Percentiles rank a stretch among this genome's conserved stretches.
Evolutionary conservation across 768 basidiomycete genomes (phyloP).

Genomic region (Mycena alexandri): DNA sequence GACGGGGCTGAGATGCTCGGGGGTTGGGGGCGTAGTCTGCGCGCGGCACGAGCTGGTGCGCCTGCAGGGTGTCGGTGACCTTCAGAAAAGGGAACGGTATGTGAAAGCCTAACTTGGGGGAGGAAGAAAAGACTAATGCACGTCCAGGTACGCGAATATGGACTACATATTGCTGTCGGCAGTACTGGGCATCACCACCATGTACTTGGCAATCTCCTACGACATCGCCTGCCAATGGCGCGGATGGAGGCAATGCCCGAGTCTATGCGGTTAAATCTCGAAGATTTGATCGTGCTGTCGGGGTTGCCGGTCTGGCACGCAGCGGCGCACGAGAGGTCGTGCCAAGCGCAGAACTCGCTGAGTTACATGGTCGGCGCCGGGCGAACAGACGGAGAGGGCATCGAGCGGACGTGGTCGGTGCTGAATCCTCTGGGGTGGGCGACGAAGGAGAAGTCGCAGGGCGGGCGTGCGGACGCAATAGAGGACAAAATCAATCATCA

Average conservation of each 20-base stretch:
- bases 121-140: not conserved
- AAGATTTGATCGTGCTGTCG: not conserved
- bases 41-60: conserved; percentile 35
- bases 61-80: conserved; percentile 37
- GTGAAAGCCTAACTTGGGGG: not conserved
- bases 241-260: conserved; percentile 10
- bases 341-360: conserved; percentile 34
- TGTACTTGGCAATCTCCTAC: conserved; percentile 31
- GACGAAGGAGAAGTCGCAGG: conserved; percentile 51
- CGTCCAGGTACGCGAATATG: conserved; percentile 39
- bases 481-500: conserved; percentile 43
- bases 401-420: conserved; percentile 46
- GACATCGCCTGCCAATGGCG: conserved; percentile 45
- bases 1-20: conserved; percentile 28
- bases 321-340: conserved; percentile 35
- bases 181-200: not conserved
- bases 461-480: conserved; percentile 44
- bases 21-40: conserved; percentile 31
- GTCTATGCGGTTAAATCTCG: not conserved
- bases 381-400: conserved; percentile 32
- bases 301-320: conserved; percentile 37
- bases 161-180: conserved; percentile 40
- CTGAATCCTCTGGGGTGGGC: conserved; percentile 42
- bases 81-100: conserved; percentile 43
- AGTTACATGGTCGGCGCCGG: conserved; percentile 31